Percentiles rank a stretch among this genome's conserved stretches.
Evolutionary conservation across 2,329 filamentous ascomycete genomes (phyloP).

Genomic region (Alternaria triticimaculans): DNA sequence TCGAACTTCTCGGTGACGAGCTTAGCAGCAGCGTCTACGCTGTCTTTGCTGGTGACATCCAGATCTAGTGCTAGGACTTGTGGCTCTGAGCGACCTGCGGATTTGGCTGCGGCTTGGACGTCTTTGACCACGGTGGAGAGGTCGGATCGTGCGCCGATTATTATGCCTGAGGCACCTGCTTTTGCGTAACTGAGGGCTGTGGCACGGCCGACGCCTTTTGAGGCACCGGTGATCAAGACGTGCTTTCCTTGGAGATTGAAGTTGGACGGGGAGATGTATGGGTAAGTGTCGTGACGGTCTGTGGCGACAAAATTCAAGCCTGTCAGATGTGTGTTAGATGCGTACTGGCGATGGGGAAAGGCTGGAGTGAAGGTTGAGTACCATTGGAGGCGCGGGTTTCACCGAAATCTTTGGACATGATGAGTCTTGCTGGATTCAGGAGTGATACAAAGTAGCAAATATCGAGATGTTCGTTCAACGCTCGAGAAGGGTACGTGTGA

Average conservation of each 20-base stretch:
- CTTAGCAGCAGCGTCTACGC: constrained; percentile 47
- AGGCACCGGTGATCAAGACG: constrained; percentile 63
- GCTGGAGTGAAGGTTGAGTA: background rate
- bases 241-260: constrained; percentile 40
- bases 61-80: constrained; percentile 51
- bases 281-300: constrained; percentile 59
- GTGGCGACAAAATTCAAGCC: constrained; percentile 16
- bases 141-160: constrained; percentile 58
- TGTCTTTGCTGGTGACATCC: constrained; percentile 52
- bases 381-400: background rate
- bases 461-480: background rate
- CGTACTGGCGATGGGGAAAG: background rate
- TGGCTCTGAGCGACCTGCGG: constrained; percentile 44
- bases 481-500: background rate
- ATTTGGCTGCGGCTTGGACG: constrained; percentile 45
- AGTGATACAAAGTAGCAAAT: background rate
- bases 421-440: background rate
- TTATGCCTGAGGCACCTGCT: constrained; percentile 62
- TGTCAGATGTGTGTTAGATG: background rate
- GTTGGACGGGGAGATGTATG: constrained; percentile 55
- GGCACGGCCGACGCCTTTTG: constrained; percentile 60
- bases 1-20: constrained; percentile 32
- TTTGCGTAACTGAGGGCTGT: constrained; percentile 62
- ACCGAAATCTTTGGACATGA: background rate
- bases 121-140: constrained; percentile 47